Conservation (phyloP, 345 rosid genomes). For the Carallia brachiata region DNA sequence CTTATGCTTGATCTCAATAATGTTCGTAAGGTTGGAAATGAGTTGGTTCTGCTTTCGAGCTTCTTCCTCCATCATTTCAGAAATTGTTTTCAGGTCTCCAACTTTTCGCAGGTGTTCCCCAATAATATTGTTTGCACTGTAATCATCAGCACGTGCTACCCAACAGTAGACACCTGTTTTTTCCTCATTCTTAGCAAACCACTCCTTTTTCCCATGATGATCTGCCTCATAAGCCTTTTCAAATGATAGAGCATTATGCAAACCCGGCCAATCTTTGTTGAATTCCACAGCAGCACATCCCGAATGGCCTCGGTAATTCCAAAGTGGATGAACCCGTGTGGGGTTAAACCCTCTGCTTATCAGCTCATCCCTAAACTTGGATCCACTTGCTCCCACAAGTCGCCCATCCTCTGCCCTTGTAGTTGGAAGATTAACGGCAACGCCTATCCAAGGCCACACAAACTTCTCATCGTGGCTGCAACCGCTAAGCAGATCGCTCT, state of each 20-base stretch:
- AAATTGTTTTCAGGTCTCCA: slow-evolving; percentile 75
- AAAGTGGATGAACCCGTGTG: slow-evolving; percentile 71
- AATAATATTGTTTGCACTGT: slow-evolving; percentile 49
- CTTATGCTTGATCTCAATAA: slow-evolving; percentile 50
- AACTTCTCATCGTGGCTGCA: slow-evolving; percentile 65
- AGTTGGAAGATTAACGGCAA: slow-evolving; percentile 83
- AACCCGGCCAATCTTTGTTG: slow-evolving; percentile 85
- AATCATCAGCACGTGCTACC: slow-evolving; percentile 92
- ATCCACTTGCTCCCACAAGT: slow-evolving; percentile 77
- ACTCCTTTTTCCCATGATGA: slow-evolving; percentile 71
- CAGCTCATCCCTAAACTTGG: slow-evolving; percentile 75
- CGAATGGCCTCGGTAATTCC: slow-evolving; percentile 86
- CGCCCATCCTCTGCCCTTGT: slow-evolving; percentile 56
- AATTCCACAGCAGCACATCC: slow-evolving; percentile 86
- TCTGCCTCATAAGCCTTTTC: slow-evolving; percentile 85
- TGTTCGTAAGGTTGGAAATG: slow-evolving; percentile 48
- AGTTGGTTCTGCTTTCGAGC: slow-evolving; percentile 73
- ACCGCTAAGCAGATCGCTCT: slow-evolving; percentile 29
- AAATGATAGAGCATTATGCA: slow-evolving; percentile 83
- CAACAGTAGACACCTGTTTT: slow-evolving; percentile 78
- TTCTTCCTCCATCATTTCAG: slow-evolving; percentile 84
- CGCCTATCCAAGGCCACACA: slow-evolving; percentile 85
- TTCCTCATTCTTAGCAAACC: slow-evolving; percentile 39
- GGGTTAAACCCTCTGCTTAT: slow-evolving; percentile 80
- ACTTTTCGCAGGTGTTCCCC: slow-evolving; percentile 76